phyloP scores from a whole-genome alignment of 2,329 filamentous ascomycete genomes.

The Aureobasidium sp. region DNA sequence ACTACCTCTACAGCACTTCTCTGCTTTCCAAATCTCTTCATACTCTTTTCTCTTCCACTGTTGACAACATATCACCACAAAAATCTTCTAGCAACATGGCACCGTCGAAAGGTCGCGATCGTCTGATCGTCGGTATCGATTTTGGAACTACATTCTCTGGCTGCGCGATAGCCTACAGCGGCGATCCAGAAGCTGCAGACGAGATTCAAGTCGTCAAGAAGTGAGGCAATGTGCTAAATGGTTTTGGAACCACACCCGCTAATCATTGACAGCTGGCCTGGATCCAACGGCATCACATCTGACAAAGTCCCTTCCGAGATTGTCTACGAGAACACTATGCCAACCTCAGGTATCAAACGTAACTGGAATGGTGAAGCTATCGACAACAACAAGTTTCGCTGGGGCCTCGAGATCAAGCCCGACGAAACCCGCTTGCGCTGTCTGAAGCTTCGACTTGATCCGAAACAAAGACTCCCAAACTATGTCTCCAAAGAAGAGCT shows the following conservation, averaged over 20 bases:
- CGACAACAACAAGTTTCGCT: constrained; percentile 39
- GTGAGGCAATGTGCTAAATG: not conserved
- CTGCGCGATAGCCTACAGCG: constrained; percentile 65
- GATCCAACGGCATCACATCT: constrained; percentile 76
- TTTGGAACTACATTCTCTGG: constrained; percentile 71
- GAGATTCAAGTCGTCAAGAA: constrained; percentile 78
- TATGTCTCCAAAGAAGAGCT: constrained; percentile 67
- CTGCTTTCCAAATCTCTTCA: no score
- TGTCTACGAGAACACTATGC: constrained; percentile 37
- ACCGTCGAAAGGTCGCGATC: not conserved
- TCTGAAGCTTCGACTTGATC: constrained; percentile 77
- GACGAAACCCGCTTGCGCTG: constrained; percentile 68
- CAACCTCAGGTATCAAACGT: constrained; percentile 35
- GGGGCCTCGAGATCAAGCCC: constrained; percentile 76
- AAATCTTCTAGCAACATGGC: not conserved
- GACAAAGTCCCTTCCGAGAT: constrained; percentile 81
- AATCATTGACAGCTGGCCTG: constrained; percentile 51
- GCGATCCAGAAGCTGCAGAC: constrained; percentile 51
- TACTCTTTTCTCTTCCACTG: no score
- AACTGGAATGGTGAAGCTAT: not conserved
- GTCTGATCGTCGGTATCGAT: constrained; percentile 60
- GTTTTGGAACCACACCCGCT: no score
- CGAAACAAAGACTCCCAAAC: constrained; percentile 70
- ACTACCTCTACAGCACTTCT: no score
- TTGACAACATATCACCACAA: no score